Evolutionary conservation across 129 eudicot species (phyloP), one percentile per base, ranked within the genome.

Genomic region (Saussurea involucrata): DNA sequence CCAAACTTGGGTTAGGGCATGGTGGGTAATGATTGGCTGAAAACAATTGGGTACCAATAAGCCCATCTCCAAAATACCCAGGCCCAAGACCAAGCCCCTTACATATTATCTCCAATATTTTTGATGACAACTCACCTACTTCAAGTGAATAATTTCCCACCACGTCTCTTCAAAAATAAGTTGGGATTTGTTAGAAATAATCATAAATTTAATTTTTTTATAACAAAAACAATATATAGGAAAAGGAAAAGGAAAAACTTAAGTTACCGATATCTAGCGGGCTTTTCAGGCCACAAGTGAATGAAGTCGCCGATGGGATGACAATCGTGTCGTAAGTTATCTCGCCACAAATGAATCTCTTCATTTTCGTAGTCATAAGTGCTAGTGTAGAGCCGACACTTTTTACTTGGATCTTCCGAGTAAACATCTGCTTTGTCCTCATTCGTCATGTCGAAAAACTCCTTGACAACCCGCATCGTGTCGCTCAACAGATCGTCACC

Each of bases 241-340:
- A 25, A 8, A 64, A 71, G 17, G 10, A 4, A n/a, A n/a, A n/a
- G n/a, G 33, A 71, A 37, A n/a, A n/a, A n/a, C 2, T 17, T 15
- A 15, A 18, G 10, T 71, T 80, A 92, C 97, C 96, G 69, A 49
- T 85, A 92, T 78, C 58, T 76, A 4, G 76, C 28, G 25, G 91
- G 96, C 17, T 86, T 89, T 69, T 78, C 55, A 57, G 97, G 90
- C 96, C 97, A 89, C 37, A 31, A 58, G 67, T 72, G 81, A 75
- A 84, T 67, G 78, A 85, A 89, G 22, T 86, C 78, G 7, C 84
- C 76, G 66, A 87, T 74, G 27, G 93, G 96, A 71, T 82, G 73
- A 70, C 96, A 92, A 24, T 73, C 75, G 72, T 87, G 92, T 66
- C 88, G 87, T 31, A 92, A 44, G 53, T 85, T 81, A 29, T 92